Conservation (phyloP, 2,329 filamentous ascomycete species). For the Aspergillus pseudonomiae region DNA sequence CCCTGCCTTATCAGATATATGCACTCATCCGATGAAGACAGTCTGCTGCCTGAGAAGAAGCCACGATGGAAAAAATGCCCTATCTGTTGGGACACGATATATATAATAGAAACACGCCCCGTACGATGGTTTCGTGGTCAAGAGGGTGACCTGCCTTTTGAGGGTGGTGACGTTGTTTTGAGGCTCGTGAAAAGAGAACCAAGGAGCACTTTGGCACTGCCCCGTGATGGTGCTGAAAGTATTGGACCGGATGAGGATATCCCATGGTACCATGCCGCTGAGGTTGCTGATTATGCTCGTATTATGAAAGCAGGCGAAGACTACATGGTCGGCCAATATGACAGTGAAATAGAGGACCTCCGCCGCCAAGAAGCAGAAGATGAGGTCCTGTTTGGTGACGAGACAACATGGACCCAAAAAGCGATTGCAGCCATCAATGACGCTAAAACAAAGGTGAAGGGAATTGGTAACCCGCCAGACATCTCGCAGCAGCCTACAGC, state of each 20-base stretch:
- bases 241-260: constrained; percentile 73
- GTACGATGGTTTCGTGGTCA: constrained; percentile 91
- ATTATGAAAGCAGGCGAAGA: constrained; percentile 92
- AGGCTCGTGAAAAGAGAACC: constrained; percentile 80
- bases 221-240: constrained; percentile 75
- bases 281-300: constrained; percentile 90
- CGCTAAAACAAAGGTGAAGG: constrained; percentile 73
- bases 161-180: constrained; percentile 87
- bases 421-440: constrained; percentile 75
- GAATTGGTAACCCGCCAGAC: constrained; percentile 67
- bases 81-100: constrained; percentile 92
- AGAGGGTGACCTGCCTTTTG: constrained; percentile 75
- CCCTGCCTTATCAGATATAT: constrained; percentile 94
- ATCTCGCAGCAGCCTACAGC: constrained; percentile 55
- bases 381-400: constrained; percentile 87
- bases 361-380: constrained; percentile 81
- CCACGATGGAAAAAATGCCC: constrained; percentile 92
- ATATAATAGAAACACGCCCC: constrained; percentile 83
- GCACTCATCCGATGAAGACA: constrained; percentile 79
- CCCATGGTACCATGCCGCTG: constrained; percentile 93
- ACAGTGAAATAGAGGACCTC: constrained; percentile 76
- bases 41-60: constrained; percentile 65
- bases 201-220: constrained; percentile 82
- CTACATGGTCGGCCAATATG: constrained; percentile 82
- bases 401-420: constrained; percentile 88